Evolutionary conservation across 2,329 filamentous ascomycete species (phyloP).

Genomic region (Pestalotiopsis sp.): DNA sequence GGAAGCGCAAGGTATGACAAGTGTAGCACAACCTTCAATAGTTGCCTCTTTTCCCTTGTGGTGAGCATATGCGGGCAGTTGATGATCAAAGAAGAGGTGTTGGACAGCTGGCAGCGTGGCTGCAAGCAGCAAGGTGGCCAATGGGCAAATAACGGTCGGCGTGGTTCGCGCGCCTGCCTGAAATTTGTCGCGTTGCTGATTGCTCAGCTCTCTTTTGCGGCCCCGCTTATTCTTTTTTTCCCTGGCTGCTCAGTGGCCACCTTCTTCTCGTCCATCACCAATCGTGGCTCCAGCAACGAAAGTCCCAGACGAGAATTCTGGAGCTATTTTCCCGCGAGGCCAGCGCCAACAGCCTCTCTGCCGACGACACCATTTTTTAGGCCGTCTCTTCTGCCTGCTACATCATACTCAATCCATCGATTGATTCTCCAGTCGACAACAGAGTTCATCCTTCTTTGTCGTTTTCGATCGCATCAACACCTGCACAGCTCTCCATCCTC

Average conservation of each 20-base stretch:
- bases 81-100: too few relatives aligned
- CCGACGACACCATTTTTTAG: not conserved
- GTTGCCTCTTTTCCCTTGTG: too few relatives aligned
- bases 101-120: too few relatives aligned
- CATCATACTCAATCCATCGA: not conserved
- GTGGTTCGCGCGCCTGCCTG: too few relatives aligned
- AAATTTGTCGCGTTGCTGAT: too few relatives aligned
- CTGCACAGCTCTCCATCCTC: not conserved
- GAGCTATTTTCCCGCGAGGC: not conserved
- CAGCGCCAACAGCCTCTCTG: not conserved
- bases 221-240: conserved; percentile 9
- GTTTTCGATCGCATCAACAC: not conserved
- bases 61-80: too few relatives aligned
- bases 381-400: not conserved
- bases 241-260: conserved; percentile 10
- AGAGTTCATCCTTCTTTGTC: not conserved
- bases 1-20: too few relatives aligned
- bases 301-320: not conserved
- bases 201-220: not conserved
- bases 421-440: not conserved
- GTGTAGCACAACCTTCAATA: too few relatives aligned
- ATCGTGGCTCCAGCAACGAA: not conserved
- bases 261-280: not conserved
- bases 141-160: too few relatives aligned
- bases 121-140: too few relatives aligned